Evolutionary conservation across 2,329 filamentous ascomycete species (phyloP), one percentile per base, ranked within the genome.

Genomic region (Colletotrichum brevisporum): DNA sequence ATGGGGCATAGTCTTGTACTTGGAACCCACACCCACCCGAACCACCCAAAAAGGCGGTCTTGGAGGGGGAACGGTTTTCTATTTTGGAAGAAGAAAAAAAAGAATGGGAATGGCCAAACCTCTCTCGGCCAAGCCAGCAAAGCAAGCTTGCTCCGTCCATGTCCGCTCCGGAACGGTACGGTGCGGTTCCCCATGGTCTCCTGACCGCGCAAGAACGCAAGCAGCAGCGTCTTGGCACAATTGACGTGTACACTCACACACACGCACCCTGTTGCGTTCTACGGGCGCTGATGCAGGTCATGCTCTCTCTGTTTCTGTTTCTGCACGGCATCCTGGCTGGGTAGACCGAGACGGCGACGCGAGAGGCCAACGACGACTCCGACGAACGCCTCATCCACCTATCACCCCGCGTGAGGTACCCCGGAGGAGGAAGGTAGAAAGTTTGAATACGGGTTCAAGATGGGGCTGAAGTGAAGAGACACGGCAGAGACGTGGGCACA

Each of bases 141-240:
- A 36, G 31, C 61, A 59, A 47, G 53, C 36, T 43, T 41, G 41
- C 65, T 55, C 41, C 60, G 21, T 51, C 16, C 41, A 43, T 43
- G 41, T 36, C 31, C 41, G 41, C 15, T 13, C 27, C 41, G 31
- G 31, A 36, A 36, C 31, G 31, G 9, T 47, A 47, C 45, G 45
- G 45, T 47, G 4, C 3, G 9, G 45, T 47, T 12, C 18, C 47
- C 47, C 8, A 5, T 21, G n/a, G 41, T 16, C 54, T 60, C 66
- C 45, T 56, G 62, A 56, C 51, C 36, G 31, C 50, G 62, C 66
- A 55, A 50, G 62, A 68, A 68, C 61, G 51, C 62, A 55, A 55
- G 54, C 60, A 26, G 55, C 60, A 51, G 43, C 53, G 52, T 45
- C 52, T 59, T 24, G 55, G 47, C 36, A 45, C 45, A 45, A 36